phyloP scores from a whole-genome alignment of 495 filamentous ascomycete genomes.

The Aspergillus indologenus region DNA sequence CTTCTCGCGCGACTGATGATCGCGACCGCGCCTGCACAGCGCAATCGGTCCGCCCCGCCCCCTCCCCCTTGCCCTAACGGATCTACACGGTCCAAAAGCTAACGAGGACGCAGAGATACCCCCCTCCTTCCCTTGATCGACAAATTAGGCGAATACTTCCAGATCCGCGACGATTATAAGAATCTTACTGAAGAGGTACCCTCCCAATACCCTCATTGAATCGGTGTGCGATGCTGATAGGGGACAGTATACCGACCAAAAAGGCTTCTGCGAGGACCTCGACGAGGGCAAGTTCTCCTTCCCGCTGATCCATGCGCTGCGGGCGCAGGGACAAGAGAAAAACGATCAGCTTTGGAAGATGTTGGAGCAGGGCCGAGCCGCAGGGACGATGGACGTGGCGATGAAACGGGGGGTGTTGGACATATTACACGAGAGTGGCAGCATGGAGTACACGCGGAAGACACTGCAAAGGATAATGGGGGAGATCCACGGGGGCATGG shows the following conservation, averaged over 20 bases:
- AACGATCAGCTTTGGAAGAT: conserved; percentile 15
- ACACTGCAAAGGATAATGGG: conserved; percentile 13
- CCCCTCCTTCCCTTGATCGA: conserved; percentile 10
- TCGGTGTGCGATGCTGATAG: not conserved
- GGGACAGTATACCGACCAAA: conserved; percentile 26
- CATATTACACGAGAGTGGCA: conserved; percentile 14
- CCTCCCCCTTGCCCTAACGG: not conserved
- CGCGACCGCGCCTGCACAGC: conserved; percentile 13
- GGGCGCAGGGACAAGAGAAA: conserved; percentile 3
- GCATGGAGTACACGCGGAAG: conserved; percentile 18
- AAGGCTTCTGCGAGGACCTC: conserved; percentile 41
- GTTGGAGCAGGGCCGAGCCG: conserved; percentile 7
- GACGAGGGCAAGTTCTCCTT: conserved; percentile 40
- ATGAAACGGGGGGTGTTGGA: conserved; percentile 18
- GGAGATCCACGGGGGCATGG: conserved; percentile 9
- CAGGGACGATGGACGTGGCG: conserved; percentile 13
- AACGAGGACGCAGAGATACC: conserved; percentile 7
- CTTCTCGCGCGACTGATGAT: conserved; percentile 29
- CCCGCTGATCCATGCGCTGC: conserved; percentile 27
- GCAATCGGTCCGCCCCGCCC: conserved; percentile 11
- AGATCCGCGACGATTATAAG: conserved; percentile 41
- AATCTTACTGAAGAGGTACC: conserved; percentile 27
- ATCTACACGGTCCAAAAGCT: too few species aligned
- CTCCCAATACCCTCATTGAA: not conserved
- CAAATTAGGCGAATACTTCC: conserved; percentile 33